Percentiles rank a stretch among this genome's conserved stretches.
Conservation (phyloP, 139 green algal genomes). For the Auxenochlorella pyrenoidosa region DNA sequence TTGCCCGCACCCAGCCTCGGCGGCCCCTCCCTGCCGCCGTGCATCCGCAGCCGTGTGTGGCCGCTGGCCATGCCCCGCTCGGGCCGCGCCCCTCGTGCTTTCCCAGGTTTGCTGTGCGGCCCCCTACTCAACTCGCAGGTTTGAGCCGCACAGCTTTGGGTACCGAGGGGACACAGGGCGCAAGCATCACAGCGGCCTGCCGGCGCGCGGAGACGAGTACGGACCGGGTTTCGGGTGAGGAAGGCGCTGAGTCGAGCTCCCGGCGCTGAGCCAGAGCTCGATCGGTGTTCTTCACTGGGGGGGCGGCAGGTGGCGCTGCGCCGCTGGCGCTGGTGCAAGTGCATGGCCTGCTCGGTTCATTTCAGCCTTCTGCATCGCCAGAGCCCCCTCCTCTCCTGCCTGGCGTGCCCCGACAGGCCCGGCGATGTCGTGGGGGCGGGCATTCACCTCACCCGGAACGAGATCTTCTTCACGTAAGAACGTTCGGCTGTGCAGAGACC, state of each 20-base stretch:
- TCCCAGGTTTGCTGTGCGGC: not conserved
- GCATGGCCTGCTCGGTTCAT: too few species aligned
- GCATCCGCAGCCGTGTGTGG: too few species aligned
- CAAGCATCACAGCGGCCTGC: constrained; percentile 61
- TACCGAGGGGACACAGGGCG: constrained; percentile 91
- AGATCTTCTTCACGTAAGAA: constrained; percentile 96
- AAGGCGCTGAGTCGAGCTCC: too few species aligned
- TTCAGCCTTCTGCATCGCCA: too few species aligned
- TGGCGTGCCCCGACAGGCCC: constrained; percentile 7
- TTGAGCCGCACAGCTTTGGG: constrained; percentile 84
- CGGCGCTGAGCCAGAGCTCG: too few species aligned
- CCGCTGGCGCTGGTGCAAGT: too few species aligned
- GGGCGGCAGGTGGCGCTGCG: not conserved
- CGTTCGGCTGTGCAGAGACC: too few species aligned
- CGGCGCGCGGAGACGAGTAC: constrained; percentile 79
- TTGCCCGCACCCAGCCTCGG: too few species aligned
- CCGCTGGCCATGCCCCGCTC: not conserved
- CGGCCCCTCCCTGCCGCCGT: too few species aligned
- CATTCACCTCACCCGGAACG: constrained; percentile 74
- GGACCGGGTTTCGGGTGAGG: constrained; percentile 74
- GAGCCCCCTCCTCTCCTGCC: not conserved
- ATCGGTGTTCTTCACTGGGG: too few species aligned
- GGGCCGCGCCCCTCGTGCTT: too few species aligned
- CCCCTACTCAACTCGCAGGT: too few species aligned
- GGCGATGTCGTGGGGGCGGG: constrained; percentile 85